phyloP scores from a whole-genome alignment of 768 basidiomycete genomes.

The Mycena haematopus region DNA sequence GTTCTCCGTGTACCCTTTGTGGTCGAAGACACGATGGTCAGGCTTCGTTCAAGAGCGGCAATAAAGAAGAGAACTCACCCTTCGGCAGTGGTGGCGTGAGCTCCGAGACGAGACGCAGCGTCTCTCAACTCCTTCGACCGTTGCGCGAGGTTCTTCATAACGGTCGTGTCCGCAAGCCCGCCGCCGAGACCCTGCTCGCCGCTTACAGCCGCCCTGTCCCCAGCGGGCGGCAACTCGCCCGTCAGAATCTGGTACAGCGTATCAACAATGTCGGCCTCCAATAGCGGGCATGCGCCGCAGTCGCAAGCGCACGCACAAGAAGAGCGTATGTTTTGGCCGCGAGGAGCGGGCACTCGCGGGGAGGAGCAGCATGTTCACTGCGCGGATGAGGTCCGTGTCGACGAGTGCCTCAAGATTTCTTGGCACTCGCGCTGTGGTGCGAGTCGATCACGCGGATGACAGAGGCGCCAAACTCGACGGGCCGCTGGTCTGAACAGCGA shows the following conservation, averaged over 20 bases:
- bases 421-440: conserved; percentile 83
- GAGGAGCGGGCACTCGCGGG: conserved; percentile 89
- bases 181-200: conserved; percentile 84
- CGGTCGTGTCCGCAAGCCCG: conserved; percentile 93
- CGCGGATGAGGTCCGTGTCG: conserved; percentile 77
- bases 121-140: conserved; percentile 97
- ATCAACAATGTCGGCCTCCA: conserved; percentile 92
- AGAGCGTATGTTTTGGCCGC: conserved; percentile 89
- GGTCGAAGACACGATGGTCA: conserved; percentile 89
- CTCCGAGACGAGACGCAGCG: conserved; percentile 87
- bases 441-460: conserved; percentile 95
- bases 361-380: conserved; percentile 84
- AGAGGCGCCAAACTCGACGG: conserved; percentile 97
- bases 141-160: conserved; percentile 97
- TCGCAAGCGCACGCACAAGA: conserved; percentile 84
- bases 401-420: conserved; percentile 88
- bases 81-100: conserved; percentile 92
- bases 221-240: conserved; percentile 83
- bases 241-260: conserved; percentile 95
- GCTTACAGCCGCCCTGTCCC: conserved; percentile 51
- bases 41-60: conserved; percentile 1
- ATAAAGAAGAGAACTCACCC: conserved; percentile 53
- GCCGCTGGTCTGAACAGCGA: conserved; percentile 92
- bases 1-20: conserved; percentile 89
- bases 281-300: conserved; percentile 82